Conservation (phyloP, 1,284 basidiomycete genomes). For the Apiotrichum montevideense region DNA sequence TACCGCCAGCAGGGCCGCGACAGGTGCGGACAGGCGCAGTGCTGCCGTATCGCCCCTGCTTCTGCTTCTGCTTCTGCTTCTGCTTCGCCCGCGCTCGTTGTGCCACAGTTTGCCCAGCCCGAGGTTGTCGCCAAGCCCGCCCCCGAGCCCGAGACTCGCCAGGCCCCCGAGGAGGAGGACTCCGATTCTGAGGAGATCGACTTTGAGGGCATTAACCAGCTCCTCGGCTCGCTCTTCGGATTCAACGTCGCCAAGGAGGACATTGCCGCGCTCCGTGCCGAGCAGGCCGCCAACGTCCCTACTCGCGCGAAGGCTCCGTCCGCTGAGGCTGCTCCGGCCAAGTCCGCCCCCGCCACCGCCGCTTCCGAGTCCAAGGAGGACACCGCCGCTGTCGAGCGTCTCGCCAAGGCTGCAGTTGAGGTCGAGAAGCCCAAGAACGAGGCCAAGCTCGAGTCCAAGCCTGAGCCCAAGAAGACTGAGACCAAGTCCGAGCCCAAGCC, state of each 20-base stretch:
- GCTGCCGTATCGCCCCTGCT: too few species aligned
- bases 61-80: not conserved
- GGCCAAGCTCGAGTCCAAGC: not conserved
- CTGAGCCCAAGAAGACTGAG: not conserved
- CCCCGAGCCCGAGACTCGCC: not conserved
- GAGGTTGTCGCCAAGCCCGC: not conserved
- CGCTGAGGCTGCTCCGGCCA: not conserved
- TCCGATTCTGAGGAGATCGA: conserved; percentile 10
- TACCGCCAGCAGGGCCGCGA: not conserved
- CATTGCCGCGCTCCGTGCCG: not conserved
- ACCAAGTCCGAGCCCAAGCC: too few species aligned
- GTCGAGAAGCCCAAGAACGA: not conserved
- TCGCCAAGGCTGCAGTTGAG: not conserved
- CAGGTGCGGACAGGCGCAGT: not conserved
- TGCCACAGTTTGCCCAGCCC: too few species aligned
- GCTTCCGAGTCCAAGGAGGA: not conserved
- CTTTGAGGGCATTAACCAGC: conserved; percentile 28
- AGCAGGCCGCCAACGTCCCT: conserved; percentile 2
- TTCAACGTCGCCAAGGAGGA: conserved; percentile 25
- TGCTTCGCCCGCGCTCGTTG: not conserved
- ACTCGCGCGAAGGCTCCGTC: not conserved
- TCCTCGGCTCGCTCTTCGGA: conserved; percentile 36
- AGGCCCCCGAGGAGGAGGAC: not conserved
- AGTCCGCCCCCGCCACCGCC: not conserved
- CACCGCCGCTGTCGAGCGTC: too few species aligned